Percentiles rank a stretch among this genome's conserved stretches.
phyloP scores from a whole-genome alignment of 306 rosid genomes.

The Rosa multiflora region DNA sequence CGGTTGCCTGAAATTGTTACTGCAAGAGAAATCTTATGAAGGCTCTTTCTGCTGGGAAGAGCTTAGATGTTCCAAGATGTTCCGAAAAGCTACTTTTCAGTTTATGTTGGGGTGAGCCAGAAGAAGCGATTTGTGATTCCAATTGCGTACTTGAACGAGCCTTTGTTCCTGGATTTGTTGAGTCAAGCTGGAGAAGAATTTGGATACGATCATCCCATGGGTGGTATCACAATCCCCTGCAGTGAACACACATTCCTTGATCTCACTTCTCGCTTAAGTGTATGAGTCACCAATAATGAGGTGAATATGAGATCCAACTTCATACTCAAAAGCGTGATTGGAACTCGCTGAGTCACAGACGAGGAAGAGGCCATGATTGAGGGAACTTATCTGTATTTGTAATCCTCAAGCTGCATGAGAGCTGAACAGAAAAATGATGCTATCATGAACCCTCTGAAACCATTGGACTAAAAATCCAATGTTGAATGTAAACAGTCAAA shows the following conservation, averaged over 20 bases:
- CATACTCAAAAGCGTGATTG: too few relatives aligned
- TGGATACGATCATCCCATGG: slow-evolving; percentile 23
- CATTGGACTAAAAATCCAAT: too few relatives aligned
- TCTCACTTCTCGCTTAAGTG: slow-evolving; percentile 12
- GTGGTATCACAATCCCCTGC: slow-evolving; percentile 17
- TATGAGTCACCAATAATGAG: not conserved
- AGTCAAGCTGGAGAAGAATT: slow-evolving; percentile 22
- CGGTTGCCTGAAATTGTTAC: too few relatives aligned
- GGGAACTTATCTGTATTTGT: too few relatives aligned
- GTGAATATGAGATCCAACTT: not conserved
- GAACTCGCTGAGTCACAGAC: too few relatives aligned
- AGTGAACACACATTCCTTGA: slow-evolving; percentile 20
- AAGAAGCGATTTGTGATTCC: slow-evolving; percentile 30
- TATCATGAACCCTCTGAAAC: too few relatives aligned
- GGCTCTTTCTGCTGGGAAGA: not conserved
- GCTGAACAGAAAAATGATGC: too few relatives aligned
- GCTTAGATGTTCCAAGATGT: not conserved
- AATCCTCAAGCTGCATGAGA: too few relatives aligned
- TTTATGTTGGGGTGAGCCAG: slow-evolving; percentile 21
- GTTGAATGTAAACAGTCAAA: too few relatives aligned
- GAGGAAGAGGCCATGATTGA: too few relatives aligned
- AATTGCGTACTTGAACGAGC: slow-evolving; percentile 18
- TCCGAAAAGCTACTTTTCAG: slow-evolving; percentile 24
- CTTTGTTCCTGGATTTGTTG: slow-evolving; percentile 12
- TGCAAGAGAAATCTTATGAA: too few relatives aligned